Evolutionary conservation across 1,284 basidiomycete species (phyloP).

Genomic region (Wolfiporia cocos): DNA sequence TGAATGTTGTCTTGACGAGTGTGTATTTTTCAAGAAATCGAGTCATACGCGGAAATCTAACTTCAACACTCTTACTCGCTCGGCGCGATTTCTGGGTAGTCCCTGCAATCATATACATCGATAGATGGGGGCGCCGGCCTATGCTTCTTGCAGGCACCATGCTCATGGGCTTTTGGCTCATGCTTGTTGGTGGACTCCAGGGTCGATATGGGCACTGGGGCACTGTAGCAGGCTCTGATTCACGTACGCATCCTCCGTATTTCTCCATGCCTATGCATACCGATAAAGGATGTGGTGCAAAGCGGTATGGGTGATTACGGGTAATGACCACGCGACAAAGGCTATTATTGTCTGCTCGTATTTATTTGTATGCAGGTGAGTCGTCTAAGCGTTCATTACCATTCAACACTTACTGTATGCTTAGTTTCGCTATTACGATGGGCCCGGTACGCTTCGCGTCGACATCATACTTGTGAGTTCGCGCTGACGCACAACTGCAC

Average conservation of each 20-base stretch:
- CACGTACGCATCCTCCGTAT: too few relatives aligned
- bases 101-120: conserved; percentile 73
- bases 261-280: too few relatives aligned
- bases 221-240: too few relatives aligned
- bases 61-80: too few relatives aligned
- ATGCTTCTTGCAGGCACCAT: conserved; percentile 62
- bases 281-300: conserved; percentile 6
- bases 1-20: conserved; percentile 61
- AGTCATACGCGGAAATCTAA: too few relatives aligned
- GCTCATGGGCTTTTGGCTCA: conserved; percentile 78
- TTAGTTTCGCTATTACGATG: conserved; percentile 62
- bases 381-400: too few relatives aligned
- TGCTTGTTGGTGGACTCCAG: conserved; percentile 72
- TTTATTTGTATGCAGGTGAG: conserved; percentile 56
- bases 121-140: conserved; percentile 75
- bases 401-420: neutral
- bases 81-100: too few relatives aligned
- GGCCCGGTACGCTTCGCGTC: conserved; percentile 45
- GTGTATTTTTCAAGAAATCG: too few relatives aligned
- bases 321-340: conserved; percentile 50
- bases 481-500: too few relatives aligned
- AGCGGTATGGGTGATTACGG: conserved; percentile 57
- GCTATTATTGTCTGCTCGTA: conserved; percentile 75
- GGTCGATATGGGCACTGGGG: conserved; percentile 63
- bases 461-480: neutral